These are phyloP conservation scores for Cordyceps militaris DNA, from an alignment of 2,329 filamentous ascomycete species.

Conservation along the genomic window DNA sequence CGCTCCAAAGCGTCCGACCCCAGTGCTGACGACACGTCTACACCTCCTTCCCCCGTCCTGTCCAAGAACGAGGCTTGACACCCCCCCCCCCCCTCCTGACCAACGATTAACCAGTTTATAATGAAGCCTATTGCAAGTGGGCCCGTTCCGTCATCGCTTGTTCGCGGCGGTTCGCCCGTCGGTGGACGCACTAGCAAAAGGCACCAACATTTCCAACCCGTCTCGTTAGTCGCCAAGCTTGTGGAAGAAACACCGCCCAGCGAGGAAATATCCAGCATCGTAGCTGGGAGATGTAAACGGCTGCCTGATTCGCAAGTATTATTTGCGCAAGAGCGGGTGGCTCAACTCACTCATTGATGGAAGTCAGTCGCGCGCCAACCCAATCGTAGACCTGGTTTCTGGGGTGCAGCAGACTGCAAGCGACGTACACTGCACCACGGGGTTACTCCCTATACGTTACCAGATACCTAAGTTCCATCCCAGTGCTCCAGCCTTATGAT, in stretches of 20 bases:
- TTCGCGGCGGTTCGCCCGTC: neutral
- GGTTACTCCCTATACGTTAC: no score
- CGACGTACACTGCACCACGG: no score
- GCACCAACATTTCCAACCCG: slow-evolving; percentile 22
- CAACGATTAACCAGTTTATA: slow-evolving; percentile 22
- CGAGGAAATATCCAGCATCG: neutral
- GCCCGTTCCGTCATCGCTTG: neutral
- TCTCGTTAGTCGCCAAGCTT: slow-evolving; percentile 11
- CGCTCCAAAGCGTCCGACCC: neutral
- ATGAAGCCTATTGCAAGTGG: slow-evolving; percentile 21
- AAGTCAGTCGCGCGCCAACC: neutral
- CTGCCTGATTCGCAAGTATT: neutral
- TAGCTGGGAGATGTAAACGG: neutral
- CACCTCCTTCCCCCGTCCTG: neutral
- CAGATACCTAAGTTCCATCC: no score
- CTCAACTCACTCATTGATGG: neutral
- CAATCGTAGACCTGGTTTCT: neutral
- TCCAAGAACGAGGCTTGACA: neutral
- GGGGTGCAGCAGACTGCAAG: no score
- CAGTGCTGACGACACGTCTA: neutral
- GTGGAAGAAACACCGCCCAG: neutral
- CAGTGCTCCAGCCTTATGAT: no score
- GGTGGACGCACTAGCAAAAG: slow-evolving; percentile 18
- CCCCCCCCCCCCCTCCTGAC: slow-evolving; percentile 3
- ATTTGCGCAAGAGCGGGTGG: neutral